Evolutionary conservation across 1,284 basidiomycete species (phyloP).

Genomic region (Blastosporella zonata): DNA sequence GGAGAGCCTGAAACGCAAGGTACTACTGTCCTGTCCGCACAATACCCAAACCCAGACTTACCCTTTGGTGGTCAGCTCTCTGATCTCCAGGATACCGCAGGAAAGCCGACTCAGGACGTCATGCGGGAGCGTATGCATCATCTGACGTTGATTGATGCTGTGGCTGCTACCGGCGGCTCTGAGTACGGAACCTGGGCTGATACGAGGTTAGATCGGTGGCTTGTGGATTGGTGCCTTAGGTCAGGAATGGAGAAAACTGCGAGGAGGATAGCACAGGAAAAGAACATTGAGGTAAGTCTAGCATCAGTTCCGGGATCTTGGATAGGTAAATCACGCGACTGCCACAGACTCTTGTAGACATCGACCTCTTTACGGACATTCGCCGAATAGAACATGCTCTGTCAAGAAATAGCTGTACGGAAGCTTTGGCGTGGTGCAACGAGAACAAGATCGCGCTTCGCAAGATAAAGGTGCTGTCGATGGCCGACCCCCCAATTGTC

Average conservation of each 20-base stretch:
- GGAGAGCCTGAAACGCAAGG: conserved; percentile 80
- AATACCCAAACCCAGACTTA: conserved; percentile 9
- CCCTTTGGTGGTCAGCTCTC: conserved; percentile 47
- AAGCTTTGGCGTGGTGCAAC: conserved; percentile 93
- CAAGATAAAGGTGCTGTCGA: conserved; percentile 74
- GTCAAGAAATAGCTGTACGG: conserved; percentile 70
- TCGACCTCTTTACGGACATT: conserved; percentile 90
- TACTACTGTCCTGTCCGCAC: conserved; percentile 36
- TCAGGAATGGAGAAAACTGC: conserved; percentile 72
- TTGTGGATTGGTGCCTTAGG: conserved; percentile 89
- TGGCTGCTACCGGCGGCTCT: conserved; percentile 48
- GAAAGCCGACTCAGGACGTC: conserved; percentile 65
- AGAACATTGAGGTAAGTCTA: conserved; percentile 62
- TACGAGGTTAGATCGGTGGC: conserved; percentile 81
- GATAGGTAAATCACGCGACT: background rate
- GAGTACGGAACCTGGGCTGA: conserved; percentile 77
- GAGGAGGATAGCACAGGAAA: conserved; percentile 63
- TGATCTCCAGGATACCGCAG: conserved; percentile 64
- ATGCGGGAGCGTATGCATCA: conserved; percentile 73
- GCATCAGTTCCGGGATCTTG: background rate
- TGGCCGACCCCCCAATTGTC: conserved; percentile 4
- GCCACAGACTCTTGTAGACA: conserved; percentile 77
- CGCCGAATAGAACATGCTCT: conserved; percentile 82
- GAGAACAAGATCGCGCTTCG: conserved; percentile 93
- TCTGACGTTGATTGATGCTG: conserved; percentile 56